Conservation (phyloP, 345 rosid species). For the Populus pruinosa region DNA sequence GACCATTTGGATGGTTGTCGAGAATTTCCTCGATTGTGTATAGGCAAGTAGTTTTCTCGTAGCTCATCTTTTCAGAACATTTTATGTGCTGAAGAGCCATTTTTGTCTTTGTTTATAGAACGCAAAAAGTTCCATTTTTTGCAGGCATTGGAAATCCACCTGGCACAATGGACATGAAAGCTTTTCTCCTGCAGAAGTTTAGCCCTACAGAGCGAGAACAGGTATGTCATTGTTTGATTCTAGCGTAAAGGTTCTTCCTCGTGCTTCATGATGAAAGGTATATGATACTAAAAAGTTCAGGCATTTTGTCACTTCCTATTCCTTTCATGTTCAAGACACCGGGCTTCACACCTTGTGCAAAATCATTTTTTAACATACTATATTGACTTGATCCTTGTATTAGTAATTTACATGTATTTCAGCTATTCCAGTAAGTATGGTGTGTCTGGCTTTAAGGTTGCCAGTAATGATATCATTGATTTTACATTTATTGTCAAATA, state of each 20-base stretch:
- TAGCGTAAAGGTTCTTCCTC: not conserved
- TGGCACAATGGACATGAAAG: constrained; percentile 88
- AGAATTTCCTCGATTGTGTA: constrained; percentile 70
- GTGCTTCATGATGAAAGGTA: not conserved
- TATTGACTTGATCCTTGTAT: not conserved
- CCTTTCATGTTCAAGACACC: not conserved
- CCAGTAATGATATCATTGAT: not conserved
- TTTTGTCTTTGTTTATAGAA: not conserved
- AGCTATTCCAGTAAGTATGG: not conserved
- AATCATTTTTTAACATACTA: not conserved
- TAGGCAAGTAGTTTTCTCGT: constrained; percentile 39
- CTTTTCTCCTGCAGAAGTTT: constrained; percentile 83
- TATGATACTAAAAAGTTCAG: not conserved
- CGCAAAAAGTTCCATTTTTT: not conserved
- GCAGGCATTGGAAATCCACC: constrained; percentile 91
- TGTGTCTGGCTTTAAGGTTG: not conserved
- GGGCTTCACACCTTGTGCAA: not conserved
- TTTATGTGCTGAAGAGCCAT: constrained; percentile 1
- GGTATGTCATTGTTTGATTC: constrained; percentile 27
- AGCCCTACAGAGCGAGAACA: constrained; percentile 63
- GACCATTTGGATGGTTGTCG: constrained; percentile 70
- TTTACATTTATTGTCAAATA: not conserved
- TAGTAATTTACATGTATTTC: not conserved
- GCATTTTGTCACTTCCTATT: not conserved
- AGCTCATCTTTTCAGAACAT: not conserved